Evolutionary conservation across 1,284 basidiomycete genomes (phyloP), one percentile per base, ranked within the genome.

Genomic region (Ustilago esculenta): DNA sequence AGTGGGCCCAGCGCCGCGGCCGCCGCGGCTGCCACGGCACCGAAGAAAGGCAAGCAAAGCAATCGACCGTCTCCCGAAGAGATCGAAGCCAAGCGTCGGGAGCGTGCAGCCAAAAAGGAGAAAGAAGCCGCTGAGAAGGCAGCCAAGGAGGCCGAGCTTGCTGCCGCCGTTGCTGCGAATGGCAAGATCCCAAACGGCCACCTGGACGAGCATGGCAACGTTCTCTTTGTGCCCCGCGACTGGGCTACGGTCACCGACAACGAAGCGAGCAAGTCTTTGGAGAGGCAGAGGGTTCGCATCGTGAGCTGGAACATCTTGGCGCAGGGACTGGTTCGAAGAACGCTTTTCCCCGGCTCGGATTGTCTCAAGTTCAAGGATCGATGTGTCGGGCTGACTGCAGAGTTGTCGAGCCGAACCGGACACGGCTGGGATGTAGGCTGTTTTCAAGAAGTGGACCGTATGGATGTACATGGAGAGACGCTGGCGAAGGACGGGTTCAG

Each of bases 311-410:
- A 75, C 51, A 82, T 83, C 53, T 73, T 84, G 3, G 82, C 83
- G 0, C 83, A 83, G 52, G 81, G 82, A 4, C 70, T 84, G 24
- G 82, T 84, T 15, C 77, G 83, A 4, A 67, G 82, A 11, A 81
- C 80, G 42, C 71, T 84, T 6, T 84, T 84, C 54, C 83, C 83
- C 0, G 82, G 82, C 0, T 80, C 76, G n/a, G 83, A 84, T 58
- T 80, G 75, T 43, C 70, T 84, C 32, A 82, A 82, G 68, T 82
- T 81, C 72, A 76, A 71, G 24, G 76, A 82, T 18, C 74, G 82
- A 2, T 56, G 68, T 3, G 48, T 73, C 1, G 78, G 77, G 3
- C 41, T 83, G 2, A 46, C 53, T 2, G 69, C 73, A 6, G 77
- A 77, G 34, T 35, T 73, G 10, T 44, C 44, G n/a, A 54, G 42